These are phyloP conservation scores for Scalesia atractyloides DNA, from an alignment of 129 eudicot species.

Conservation along the genomic window DNA sequence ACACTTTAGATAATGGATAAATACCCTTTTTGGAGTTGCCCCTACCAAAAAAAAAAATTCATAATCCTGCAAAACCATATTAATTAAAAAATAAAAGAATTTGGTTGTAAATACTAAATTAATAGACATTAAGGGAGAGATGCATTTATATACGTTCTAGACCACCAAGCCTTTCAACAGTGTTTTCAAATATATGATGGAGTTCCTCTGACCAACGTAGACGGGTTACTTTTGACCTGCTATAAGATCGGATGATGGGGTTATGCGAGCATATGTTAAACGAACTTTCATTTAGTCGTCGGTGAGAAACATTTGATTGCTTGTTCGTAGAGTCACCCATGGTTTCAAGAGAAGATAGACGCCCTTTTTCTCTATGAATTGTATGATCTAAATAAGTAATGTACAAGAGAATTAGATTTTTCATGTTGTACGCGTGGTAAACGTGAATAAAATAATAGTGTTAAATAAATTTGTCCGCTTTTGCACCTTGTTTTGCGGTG, in stretches of 20 bases:
- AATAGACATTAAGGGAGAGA: neutral
- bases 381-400: neutral
- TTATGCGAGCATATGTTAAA: conserved; percentile 9
- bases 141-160: conserved; percentile 43
- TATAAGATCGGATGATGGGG: conserved; percentile 41
- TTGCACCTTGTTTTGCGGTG: too few species aligned
- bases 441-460: too few species aligned
- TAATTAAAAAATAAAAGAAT: too few species aligned
- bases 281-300: neutral
- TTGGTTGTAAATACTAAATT: neutral
- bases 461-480: too few species aligned
- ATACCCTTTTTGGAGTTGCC: conserved; percentile 71
- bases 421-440: too few species aligned
- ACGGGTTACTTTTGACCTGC: conserved; percentile 52
- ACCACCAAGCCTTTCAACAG: conserved; percentile 63
- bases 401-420: neutral
- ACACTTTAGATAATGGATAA: neutral
- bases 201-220: too few species aligned
- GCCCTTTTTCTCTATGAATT: neutral
- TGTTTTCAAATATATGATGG: conserved; percentile 53
- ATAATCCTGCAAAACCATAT: neutral
- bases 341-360: neutral
- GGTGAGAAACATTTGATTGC: neutral
- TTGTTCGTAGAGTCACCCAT: neutral
- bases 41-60: neutral